A percentile compares a stretch with the other conserved stretches of the same genome.
phyloP scores from a whole-genome alignment of 148 eudicot species.

The Diospyros lotus region DNA sequence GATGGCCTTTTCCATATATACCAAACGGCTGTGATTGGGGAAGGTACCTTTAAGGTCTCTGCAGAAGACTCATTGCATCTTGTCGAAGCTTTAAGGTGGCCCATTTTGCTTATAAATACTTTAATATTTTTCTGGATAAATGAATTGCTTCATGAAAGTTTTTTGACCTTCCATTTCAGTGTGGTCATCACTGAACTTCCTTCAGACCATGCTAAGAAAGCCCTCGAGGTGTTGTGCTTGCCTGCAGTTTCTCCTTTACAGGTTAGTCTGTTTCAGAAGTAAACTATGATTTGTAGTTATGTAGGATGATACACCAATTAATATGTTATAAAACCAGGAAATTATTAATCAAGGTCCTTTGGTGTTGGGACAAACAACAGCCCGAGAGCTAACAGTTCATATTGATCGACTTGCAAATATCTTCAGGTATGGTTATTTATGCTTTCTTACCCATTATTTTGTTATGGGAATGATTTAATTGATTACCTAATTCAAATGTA shows the following conservation, averaged over 20 bases:
- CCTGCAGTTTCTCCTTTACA: constrained; percentile 89
- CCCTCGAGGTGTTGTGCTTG: constrained; percentile 85
- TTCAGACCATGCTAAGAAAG: constrained; percentile 92
- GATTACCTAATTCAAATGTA: constrained; percentile 23
- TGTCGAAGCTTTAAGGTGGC: constrained; percentile 94
- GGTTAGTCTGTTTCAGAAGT: constrained; percentile 33
- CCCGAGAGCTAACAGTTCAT: constrained; percentile 95
- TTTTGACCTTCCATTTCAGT: constrained; percentile 41
- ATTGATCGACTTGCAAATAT: constrained; percentile 96
- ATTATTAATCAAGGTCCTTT: constrained; percentile 87
- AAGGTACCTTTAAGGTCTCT: constrained; percentile 82
- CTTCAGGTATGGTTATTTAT: constrained; percentile 56
- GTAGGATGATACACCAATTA: constrained; percentile 9
- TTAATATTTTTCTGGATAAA: not conserved
- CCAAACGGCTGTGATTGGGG: constrained; percentile 76
- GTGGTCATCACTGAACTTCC: constrained; percentile 97
- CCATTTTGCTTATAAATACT: constrained; percentile 1
- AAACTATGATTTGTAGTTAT: constrained; percentile 3
- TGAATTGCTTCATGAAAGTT: constrained; percentile 17
- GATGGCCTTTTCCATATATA: constrained; percentile 96
- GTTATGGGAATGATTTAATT: not conserved
- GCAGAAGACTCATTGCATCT: constrained; percentile 93
- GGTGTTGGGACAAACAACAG: constrained; percentile 67
- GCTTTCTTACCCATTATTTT: constrained; percentile 6
- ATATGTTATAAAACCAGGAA: constrained; percentile 51